Percentiles rank a stretch among this genome's conserved stretches.
Conservation (phyloP, 345 rosid species). For the Salix caprea region DNA sequence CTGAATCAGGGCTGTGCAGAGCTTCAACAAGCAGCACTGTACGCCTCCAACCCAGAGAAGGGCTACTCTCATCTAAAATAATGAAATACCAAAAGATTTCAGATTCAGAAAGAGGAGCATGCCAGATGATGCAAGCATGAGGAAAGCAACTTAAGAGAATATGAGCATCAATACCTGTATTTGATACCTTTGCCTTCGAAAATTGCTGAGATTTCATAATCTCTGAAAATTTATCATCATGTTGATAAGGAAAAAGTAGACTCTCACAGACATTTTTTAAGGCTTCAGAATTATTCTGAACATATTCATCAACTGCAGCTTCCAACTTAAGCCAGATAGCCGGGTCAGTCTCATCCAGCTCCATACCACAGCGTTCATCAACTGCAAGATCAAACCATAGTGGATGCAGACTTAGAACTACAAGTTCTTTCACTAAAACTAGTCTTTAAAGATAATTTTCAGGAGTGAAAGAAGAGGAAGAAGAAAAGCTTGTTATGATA, state of each 20-base stretch:
- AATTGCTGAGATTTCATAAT: conserved; percentile 47
- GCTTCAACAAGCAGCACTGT: conserved; percentile 92
- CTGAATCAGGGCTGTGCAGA: conserved; percentile 78
- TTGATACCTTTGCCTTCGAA: conserved; percentile 30
- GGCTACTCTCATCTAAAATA: conserved; percentile 52
- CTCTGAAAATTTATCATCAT: conserved; percentile 66
- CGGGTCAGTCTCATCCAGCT: conserved; percentile 98
- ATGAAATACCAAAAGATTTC: conserved; percentile 21
- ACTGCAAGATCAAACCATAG: conserved; percentile 41
- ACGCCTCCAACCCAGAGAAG: conserved; percentile 94
- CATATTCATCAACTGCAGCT: conserved; percentile 75
- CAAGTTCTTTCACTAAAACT: conserved; percentile 5
- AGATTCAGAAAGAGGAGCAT: conserved; percentile 19
- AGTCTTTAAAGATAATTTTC: neutral
- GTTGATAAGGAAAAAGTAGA: conserved; percentile 68
- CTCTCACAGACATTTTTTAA: conserved; percentile 70
- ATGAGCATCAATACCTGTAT: conserved; percentile 35
- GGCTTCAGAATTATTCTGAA: conserved; percentile 61
- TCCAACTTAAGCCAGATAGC: conserved; percentile 88
- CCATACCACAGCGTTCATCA: conserved; percentile 97
- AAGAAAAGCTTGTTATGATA: neutral
- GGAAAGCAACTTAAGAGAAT: neutral
- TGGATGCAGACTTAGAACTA: conserved; percentile 13
- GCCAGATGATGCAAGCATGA: neutral
- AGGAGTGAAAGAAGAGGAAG: neutral